A percentile compares a stretch with the other conserved stretches of the same genome.
Conservation (phyloP, 805 yeast genomes). For the Limtongia smithiae region DNA sequence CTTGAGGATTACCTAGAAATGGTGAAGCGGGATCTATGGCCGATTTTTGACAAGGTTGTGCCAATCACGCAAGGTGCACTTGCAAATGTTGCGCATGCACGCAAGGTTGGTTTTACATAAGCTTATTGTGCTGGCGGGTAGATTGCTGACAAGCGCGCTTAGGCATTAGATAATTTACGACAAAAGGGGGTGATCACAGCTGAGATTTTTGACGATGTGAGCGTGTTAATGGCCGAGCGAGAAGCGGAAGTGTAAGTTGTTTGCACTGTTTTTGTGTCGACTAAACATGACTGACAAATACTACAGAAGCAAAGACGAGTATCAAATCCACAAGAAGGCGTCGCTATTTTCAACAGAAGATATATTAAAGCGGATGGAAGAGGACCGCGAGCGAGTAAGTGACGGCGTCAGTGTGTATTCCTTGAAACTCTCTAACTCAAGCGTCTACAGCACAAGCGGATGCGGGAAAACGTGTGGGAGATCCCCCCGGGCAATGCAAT, state of each 20-base stretch:
- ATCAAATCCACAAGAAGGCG: background rate
- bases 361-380: constrained; percentile 77
- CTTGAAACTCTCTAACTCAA: background rate
- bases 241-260: constrained; percentile 12
- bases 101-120: constrained; percentile 11
- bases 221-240: constrained; percentile 15
- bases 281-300: background rate
- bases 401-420: too few relatives aligned
- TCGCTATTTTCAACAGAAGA: constrained; percentile 44
- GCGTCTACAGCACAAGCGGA: constrained; percentile 50
- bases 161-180: constrained; percentile 25
- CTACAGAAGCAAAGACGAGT: constrained; percentile 9
- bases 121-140: background rate
- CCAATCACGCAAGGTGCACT: constrained; percentile 33
- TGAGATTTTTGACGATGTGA: constrained; percentile 24
- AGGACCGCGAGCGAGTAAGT: constrained; percentile 70
- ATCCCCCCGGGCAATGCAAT: constrained; percentile 37
- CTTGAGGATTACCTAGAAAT: constrained; percentile 33
- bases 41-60: constrained; percentile 35
- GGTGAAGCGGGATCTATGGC: constrained; percentile 34
- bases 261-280: background rate
- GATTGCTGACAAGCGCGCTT: background rate
- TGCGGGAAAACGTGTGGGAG: constrained; percentile 78
- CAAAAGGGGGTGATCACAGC: constrained; percentile 15
- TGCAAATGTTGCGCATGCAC: constrained; percentile 23